Conservation (phyloP, 768 basidiomycete genomes). For the Auricularia cornea region DNA sequence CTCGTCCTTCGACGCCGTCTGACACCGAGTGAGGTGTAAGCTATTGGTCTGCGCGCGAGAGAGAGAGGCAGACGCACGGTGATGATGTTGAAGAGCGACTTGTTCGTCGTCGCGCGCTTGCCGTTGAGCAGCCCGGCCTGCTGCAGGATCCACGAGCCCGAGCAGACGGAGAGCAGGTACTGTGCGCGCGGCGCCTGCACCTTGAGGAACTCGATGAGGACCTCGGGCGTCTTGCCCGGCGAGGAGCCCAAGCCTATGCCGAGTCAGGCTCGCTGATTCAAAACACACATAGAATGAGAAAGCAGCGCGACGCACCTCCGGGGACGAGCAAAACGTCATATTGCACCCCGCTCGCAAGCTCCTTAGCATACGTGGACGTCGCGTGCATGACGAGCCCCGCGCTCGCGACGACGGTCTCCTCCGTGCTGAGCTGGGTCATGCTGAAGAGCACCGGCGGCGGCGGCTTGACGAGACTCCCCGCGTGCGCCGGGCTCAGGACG, state of each 20-base stretch:
- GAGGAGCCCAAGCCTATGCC: too few species aligned
- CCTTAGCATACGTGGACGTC: too few species aligned
- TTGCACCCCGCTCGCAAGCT: too few species aligned
- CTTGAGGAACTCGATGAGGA: constrained; percentile 26
- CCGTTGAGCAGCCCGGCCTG: constrained; percentile 35
- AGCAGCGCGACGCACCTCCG: constrained; percentile 8
- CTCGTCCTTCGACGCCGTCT: too few species aligned
- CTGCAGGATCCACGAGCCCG: constrained; percentile 28
- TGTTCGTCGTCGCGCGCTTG: constrained; percentile 38
- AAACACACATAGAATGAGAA: too few species aligned
- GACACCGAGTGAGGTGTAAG: too few species aligned
- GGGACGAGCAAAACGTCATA: constrained; percentile 6
- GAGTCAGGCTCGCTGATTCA: too few species aligned
- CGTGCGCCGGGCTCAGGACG: constrained; percentile 7
- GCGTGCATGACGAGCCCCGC: too few species aligned
- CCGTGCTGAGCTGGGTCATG: background rate
- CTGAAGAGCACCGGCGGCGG: background rate
- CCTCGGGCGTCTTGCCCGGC: background rate
- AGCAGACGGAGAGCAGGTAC: constrained; percentile 39
- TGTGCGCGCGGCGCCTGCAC: constrained; percentile 27
- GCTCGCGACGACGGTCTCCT: too few species aligned
- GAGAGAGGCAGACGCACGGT: too few species aligned
- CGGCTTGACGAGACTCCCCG: background rate
- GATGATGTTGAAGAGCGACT: constrained; percentile 23
- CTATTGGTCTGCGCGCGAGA: too few species aligned